Conservation (phyloP, 495 filamentous ascomycete species). For the Lasiosphaeriaceae sp. region DNA sequence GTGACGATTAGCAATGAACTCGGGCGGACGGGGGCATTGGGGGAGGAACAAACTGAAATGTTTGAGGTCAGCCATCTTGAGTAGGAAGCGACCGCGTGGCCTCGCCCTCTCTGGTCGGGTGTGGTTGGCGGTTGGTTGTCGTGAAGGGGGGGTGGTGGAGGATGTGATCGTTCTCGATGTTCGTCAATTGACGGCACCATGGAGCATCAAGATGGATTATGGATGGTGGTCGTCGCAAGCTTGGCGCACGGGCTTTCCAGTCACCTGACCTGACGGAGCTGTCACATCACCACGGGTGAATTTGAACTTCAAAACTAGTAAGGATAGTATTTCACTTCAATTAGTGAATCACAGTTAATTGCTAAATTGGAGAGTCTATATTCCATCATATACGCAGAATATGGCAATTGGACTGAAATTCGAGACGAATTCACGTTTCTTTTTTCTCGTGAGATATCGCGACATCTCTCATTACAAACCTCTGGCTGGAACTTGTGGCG, state of each 20-base stretch:
- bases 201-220: background rate
- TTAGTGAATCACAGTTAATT: no score
- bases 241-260: background rate
- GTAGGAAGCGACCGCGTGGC: slow-evolving; percentile 4
- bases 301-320: no score
- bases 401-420: no score
- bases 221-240: background rate
- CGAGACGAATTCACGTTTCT: no score
- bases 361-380: no score
- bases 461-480: no score
- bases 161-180: background rate
- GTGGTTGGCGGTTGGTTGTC: slow-evolving; percentile 3
- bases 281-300: no score
- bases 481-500: no score
- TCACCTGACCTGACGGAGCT: background rate
- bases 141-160: background rate
- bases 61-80: slow-evolving; percentile 25
- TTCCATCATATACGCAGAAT: no score
- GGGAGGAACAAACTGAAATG: slow-evolving; percentile 36
- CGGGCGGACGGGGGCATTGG: slow-evolving; percentile 1
- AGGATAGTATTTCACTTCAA: no score
- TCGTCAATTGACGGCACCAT: background rate
- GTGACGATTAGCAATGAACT: no score
- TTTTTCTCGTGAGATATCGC: no score
- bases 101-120: slow-evolving; percentile 4